These are phyloP conservation scores for Hortiboletus flavorubellus DNA, from an alignment of 768 basidiomycete genomes.

Conservation along the genomic window DNA sequence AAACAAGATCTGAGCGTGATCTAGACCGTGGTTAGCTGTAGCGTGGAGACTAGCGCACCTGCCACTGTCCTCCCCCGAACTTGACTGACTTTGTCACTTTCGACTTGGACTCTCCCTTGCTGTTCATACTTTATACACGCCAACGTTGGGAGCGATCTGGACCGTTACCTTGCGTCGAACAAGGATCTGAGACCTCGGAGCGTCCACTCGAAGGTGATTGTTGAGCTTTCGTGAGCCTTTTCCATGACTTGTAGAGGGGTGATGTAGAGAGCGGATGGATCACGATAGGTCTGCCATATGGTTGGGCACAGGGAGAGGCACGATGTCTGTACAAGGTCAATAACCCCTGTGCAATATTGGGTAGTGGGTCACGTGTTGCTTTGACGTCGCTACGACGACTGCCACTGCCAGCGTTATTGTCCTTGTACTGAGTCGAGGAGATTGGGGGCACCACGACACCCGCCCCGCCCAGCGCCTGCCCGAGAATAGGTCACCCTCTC, in stretches of 20 bases:
- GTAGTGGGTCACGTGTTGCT: neutral
- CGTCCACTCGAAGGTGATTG: conserved; percentile 75
- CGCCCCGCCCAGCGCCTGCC: neutral
- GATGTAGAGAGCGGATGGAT: neutral
- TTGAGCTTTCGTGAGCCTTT: conserved; percentile 45
- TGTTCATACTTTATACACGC: conserved; percentile 14
- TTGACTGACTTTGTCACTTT: conserved; percentile 72
- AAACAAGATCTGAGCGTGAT: conserved; percentile 61
- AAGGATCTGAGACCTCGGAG: conserved; percentile 64
- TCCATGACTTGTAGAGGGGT: conserved; percentile 24
- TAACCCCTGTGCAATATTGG: neutral
- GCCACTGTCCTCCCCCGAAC: conserved; percentile 78
- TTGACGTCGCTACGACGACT: conserved; percentile 2
- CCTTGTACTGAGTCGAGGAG: neutral
- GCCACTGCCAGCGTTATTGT: neutral
- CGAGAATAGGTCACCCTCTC: neutral
- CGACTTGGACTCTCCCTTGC: conserved; percentile 73
- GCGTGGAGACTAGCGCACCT: conserved; percentile 36
- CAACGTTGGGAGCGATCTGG: neutral
- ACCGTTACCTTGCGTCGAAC: conserved; percentile 62
- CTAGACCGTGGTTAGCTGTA: neutral
- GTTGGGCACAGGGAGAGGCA: neutral
- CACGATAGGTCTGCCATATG: no score
- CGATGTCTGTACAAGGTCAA: neutral
- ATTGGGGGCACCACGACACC: neutral